phyloP scores from a whole-genome alignment of 805 yeast species.

The Saccharomycopsis schoenii region DNA sequence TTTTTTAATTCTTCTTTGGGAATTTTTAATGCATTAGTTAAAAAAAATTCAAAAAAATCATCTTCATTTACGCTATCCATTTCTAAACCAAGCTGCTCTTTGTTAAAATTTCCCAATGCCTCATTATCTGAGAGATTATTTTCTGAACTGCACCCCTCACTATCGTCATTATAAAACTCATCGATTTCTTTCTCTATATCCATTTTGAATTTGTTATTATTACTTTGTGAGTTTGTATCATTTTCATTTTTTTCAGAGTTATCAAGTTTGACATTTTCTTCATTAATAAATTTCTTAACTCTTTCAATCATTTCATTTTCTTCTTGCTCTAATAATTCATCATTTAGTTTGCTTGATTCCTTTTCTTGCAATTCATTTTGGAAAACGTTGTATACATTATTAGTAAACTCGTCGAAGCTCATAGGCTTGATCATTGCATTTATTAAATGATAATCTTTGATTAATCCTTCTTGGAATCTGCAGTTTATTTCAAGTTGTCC shows the following conservation, averaged over 20 bases:
- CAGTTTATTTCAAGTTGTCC: neutral
- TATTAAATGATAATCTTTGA: neutral
- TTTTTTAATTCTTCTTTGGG: slow-evolving; percentile 35
- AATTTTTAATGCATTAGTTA: slow-evolving; percentile 43
- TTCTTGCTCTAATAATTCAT: neutral
- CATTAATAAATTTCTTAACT: neutral
- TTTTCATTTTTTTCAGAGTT: neutral
- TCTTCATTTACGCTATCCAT: slow-evolving; percentile 48
- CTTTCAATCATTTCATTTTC: slow-evolving; percentile 1
- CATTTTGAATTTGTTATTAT: neutral
- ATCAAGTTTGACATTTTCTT: neutral
- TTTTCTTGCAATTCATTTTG: neutral
- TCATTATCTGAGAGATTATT: slow-evolving; percentile 20
- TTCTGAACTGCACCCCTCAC: slow-evolving; percentile 21
- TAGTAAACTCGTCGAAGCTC: neutral
- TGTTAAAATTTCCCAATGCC: slow-evolving; percentile 24
- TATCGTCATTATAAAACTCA: slow-evolving; percentile 10
- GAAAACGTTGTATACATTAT: neutral
- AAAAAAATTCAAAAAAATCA: slow-evolving; percentile 58
- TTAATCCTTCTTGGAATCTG: neutral
- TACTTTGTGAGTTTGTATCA: neutral
- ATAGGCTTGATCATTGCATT: neutral
- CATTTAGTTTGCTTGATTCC: neutral
- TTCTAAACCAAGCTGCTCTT: slow-evolving; percentile 19
- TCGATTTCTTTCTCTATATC: neutral